phyloP scores from a whole-genome alignment of 805 yeast genomes.

The Trichomonascus vanleenenianus region DNA sequence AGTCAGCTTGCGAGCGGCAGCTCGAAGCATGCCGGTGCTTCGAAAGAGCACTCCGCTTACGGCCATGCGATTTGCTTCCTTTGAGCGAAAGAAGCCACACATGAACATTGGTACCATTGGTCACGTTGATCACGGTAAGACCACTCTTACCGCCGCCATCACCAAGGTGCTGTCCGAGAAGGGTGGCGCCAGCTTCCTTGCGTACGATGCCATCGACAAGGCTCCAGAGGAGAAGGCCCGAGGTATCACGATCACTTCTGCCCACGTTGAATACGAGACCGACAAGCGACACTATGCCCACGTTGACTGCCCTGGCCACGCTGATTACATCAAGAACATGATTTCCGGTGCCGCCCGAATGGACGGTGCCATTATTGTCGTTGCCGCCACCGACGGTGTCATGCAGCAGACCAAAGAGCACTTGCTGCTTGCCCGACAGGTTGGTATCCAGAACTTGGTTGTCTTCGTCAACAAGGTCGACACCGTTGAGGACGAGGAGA shows the following conservation, averaged over 20 bases:
- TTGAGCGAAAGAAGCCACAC: constrained; percentile 94
- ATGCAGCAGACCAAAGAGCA: constrained; percentile 99
- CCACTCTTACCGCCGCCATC: constrained; percentile 97
- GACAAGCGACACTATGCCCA: constrained; percentile 93
- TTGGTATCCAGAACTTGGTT: constrained; percentile 96
- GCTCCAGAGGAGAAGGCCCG: constrained; percentile 99
- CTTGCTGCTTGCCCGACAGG: constrained; percentile 96
- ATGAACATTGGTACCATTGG: constrained; percentile 97
- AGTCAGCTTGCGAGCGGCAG: constrained; percentile 3
- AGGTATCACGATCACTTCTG: constrained; percentile 97
- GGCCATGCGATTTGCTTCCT: constrained; percentile 31
- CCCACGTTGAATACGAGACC: constrained; percentile 96
- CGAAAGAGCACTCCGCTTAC: constrained; percentile 2
- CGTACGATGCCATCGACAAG: constrained; percentile 87
- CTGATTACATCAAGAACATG: constrained; percentile 98
- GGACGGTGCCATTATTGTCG: constrained; percentile 99
- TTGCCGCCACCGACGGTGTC: constrained; percentile 98
- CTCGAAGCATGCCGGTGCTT: constrained; percentile 1
- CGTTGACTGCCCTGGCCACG: constrained; percentile 98
- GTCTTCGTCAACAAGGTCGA: constrained; percentile 98
- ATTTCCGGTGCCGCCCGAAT: constrained; percentile 99
- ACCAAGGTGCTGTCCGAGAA: constrained; percentile 82
- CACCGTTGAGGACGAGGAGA: constrained; percentile 96
- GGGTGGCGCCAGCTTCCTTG: constrained; percentile 92
- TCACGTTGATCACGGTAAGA: constrained; percentile 98